Conservation (phyloP, 2,329 filamentous ascomycete genomes). For the Cladosporium sp. region DNA sequence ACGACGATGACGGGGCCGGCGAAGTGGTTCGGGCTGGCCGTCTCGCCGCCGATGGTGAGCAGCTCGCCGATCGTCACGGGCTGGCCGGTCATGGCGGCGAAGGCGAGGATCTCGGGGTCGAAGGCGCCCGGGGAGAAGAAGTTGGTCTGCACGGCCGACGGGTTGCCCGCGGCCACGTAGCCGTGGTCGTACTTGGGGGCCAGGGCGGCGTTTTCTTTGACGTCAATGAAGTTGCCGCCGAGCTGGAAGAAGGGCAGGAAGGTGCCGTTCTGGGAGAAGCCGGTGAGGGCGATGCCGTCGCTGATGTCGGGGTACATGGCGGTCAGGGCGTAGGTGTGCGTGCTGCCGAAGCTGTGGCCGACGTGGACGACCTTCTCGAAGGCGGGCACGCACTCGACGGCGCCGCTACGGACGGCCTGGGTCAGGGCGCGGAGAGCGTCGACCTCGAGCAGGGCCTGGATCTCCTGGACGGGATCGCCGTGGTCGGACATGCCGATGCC, state of each 20-base stretch:
- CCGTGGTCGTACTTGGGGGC: constrained; percentile 36
- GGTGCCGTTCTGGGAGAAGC: constrained; percentile 47
- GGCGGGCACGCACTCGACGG: constrained; percentile 36
- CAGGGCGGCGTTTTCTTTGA: constrained; percentile 26
- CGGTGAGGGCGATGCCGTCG: constrained; percentile 55
- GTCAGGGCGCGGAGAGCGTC: constrained; percentile 52
- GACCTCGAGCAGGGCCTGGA: constrained; percentile 54
- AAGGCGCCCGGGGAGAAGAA: constrained; percentile 47
- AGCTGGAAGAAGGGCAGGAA: constrained; percentile 36
- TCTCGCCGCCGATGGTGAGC: constrained; percentile 45
- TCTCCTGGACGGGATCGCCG: constrained; percentile 53
- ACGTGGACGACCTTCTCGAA: constrained; percentile 50
- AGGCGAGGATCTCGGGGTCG: constrained; percentile 47
- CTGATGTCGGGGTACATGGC: constrained; percentile 47
- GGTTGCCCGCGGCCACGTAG: constrained; percentile 47
- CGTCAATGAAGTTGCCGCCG: constrained; percentile 28
- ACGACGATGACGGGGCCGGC: constrained; percentile 53
- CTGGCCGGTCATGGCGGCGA: constrained; percentile 45
- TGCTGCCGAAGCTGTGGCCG: constrained; percentile 57
- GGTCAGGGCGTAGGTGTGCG: constrained; percentile 50
- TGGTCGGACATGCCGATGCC: constrained; percentile 55
- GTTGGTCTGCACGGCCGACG: constrained; percentile 46
- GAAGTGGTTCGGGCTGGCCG: constrained; percentile 34
- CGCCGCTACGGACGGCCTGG: constrained; percentile 40
- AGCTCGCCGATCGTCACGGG: constrained; percentile 55